Evolutionary conservation across 768 basidiomycete species (phyloP), one percentile per base, ranked within the genome.

Genomic region (Pulveroboletus sp.): DNA sequence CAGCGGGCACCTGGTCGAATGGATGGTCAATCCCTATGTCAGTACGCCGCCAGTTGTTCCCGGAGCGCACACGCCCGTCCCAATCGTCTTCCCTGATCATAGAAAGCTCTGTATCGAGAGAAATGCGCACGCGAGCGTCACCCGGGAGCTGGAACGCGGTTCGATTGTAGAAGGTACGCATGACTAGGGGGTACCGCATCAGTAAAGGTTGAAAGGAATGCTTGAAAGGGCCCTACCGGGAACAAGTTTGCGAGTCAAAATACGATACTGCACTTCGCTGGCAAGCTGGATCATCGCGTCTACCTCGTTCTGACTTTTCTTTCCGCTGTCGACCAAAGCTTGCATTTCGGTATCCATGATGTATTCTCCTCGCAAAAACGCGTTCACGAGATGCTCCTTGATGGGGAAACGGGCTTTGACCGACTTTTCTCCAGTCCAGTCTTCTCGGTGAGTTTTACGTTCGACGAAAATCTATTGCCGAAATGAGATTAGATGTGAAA

Each of bases 361-460:
- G 69, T 96, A 87, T 63, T 91, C 85, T 16, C 96, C 96, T 19
- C 78, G 75, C 34, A 96, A 70, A 75, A 93, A 99, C 14, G 87
- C 84, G 63, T 97, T 95, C 58, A 98, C 85, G 39, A 89, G 81
- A 53, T 92, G 83, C 64, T 97, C 95, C 64, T 95, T 93, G 67
- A 99, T 85, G 3, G 90, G 83, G 73, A 98, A 97, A 11, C 94
- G 88, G 13, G 93, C 89, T 70, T 97, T 99, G 64, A 98, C 94
- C 10, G 91, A 93, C 69, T 97, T 97, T 69, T 99, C 95, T 29
- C 96, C 96, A 1, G 95, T 98, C 96, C 96, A 99, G 63, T 99
- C 96, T 69, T 99, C 96, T 47, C 93, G 82, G 65, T 99, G 89
- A 0, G 89, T 92, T 69, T 92, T 92, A 35, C 89, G 86, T 69